phyloP scores from a whole-genome alignment of 164 flowering plant genomes.

The Magnolia kwangsiensis region DNA sequence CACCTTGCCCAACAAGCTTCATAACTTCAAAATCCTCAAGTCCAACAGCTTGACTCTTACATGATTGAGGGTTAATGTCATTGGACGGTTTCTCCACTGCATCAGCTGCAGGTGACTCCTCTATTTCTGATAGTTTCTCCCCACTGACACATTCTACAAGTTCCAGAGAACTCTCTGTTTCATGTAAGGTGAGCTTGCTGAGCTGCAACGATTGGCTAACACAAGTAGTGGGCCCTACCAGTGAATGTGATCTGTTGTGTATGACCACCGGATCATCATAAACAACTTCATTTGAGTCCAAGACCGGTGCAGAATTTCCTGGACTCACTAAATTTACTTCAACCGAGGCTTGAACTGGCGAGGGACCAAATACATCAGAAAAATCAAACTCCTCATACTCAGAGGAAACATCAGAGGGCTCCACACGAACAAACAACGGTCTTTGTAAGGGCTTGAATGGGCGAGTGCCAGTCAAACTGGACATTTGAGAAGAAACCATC shows the following conservation, averaged over 20 bases:
- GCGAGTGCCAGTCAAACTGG: slow-evolving; percentile 19
- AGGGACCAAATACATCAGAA: slow-evolving; percentile 86
- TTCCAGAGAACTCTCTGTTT: slow-evolving; percentile 43
- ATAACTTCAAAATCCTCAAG: slow-evolving; percentile 84
- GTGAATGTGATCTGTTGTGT: slow-evolving; percentile 64
- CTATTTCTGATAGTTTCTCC: slow-evolving; percentile 24
- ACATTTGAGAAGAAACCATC: slow-evolving; percentile 67
- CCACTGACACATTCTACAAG: slow-evolving; percentile 30
- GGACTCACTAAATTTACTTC: slow-evolving; percentile 24
- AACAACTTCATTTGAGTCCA: slow-evolving; percentile 33
- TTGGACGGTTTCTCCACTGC: slow-evolving; percentile 17
- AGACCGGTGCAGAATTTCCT: slow-evolving; percentile 18
- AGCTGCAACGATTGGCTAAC: slow-evolving; percentile 50
- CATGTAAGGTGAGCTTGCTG: slow-evolving; percentile 50
- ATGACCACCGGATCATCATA: slow-evolving; percentile 63
- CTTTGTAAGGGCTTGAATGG: slow-evolving; percentile 26
- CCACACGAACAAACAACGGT: slow-evolving; percentile 37
- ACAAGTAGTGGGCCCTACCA: slow-evolving; percentile 66
- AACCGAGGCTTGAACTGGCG: slow-evolving; percentile 34
- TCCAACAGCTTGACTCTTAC: slow-evolving; percentile 35
- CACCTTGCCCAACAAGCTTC: slow-evolving; percentile 90
- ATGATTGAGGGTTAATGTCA: slow-evolving; percentile 15
- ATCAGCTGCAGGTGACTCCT: slow-evolving; percentile 21
- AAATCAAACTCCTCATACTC: slow-evolving; percentile 75
- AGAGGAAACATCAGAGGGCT: slow-evolving; percentile 29